Base-by-base conservation (phyloP, 2,329 filamentous ascomycete species). In the Colletotrichum navitas region DNA sequence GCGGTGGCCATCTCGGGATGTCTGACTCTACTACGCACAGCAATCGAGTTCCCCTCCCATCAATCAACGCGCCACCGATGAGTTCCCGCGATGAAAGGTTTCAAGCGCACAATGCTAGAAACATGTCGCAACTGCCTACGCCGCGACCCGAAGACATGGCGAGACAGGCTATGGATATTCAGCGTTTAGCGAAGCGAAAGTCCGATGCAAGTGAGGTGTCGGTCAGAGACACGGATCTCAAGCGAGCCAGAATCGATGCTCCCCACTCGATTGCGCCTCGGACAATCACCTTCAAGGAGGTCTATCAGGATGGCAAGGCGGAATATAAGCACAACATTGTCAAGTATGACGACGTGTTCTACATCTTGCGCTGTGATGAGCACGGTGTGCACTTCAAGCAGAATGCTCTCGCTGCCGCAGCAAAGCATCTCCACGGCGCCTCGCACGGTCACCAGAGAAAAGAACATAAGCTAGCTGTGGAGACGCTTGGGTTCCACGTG, bases 311-410 rank as follows among this genome's bases (percentile, higher is more conserved):
- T 18, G 75, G 75, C 5, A 68, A 74, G 6, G 71, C 75, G 5
- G 47, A 73, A 26, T 67, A 73, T 36, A 75, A 74, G 71, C 73
- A 75, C 43, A 61, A 55, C 5, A 76, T 76, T 29, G 39, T 75
- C 11, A 63, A 71, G 24, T 74, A 45, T 21, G 63, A 72, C 10
- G 70, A 62, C 5, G n/a, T 73, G 1, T 76, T 66, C 45, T 76
- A 74, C 41, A 74, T 76, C n/a, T 52, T 76, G 8, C 72, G 60
- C 24, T 76, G 75, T 59, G 72, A 74, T 18, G 63, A 75, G 43
- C 75, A 76, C 29, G 69, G 61, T 12, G 72, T 75, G 29, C 72
- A 75, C 39, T 75, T 76, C 56, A 71, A 69, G 32, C 52, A 65
- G 29, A 68, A 73, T 8, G 72, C 72, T 1, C 29, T 76, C 3